Conservation (phyloP, 805 yeast genomes). For the Yarrowia sp. region DNA sequence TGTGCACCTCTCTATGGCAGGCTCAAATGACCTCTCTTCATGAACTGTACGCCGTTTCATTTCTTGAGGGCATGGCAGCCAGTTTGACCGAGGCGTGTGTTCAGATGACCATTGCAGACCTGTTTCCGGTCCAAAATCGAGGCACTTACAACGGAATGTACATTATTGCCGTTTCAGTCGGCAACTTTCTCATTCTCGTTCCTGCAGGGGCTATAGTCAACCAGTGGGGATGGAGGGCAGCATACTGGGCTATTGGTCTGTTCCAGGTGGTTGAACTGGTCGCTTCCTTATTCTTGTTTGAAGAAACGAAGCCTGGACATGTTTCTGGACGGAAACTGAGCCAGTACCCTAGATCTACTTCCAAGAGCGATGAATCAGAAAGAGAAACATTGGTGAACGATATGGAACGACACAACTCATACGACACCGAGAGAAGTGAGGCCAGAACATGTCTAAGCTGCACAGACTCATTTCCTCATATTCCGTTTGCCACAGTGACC, state of each 20-base stretch:
- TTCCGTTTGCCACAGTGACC: slow-evolving; percentile 21
- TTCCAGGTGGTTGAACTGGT: slow-evolving; percentile 40
- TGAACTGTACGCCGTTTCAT: slow-evolving; percentile 37
- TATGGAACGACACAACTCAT: slow-evolving; percentile 1
- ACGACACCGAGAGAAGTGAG: not conserved
- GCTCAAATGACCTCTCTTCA: slow-evolving; percentile 39
- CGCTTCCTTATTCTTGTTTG: slow-evolving; percentile 41
- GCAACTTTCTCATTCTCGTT: slow-evolving; percentile 44
- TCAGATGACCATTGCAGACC: slow-evolving; percentile 44
- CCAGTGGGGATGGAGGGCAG: slow-evolving; percentile 45
- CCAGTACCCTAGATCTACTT: not conserved
- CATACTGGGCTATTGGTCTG: slow-evolving; percentile 43
- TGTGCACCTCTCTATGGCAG: slow-evolving; percentile 36
- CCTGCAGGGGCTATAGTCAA: slow-evolving; percentile 45
- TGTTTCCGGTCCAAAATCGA: slow-evolving; percentile 45
- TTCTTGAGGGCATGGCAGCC: slow-evolving; percentile 37
- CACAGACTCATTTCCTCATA: not conserved
- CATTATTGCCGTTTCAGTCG: slow-evolving; percentile 44
- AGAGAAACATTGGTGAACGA: slow-evolving; percentile 3
- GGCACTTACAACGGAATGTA: slow-evolving; percentile 45
- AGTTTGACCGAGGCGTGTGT: slow-evolving; percentile 42
- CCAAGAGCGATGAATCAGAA: not conserved
- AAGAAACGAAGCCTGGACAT: slow-evolving; percentile 42
- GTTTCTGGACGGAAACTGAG: not conserved
- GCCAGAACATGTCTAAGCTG: not conserved